A percentile compares a stretch with the other conserved stretches of the same genome.
Evolutionary conservation across 169 alveolate species (phyloP).

Genomic region (Cyclospora cayetanensis): DNA sequence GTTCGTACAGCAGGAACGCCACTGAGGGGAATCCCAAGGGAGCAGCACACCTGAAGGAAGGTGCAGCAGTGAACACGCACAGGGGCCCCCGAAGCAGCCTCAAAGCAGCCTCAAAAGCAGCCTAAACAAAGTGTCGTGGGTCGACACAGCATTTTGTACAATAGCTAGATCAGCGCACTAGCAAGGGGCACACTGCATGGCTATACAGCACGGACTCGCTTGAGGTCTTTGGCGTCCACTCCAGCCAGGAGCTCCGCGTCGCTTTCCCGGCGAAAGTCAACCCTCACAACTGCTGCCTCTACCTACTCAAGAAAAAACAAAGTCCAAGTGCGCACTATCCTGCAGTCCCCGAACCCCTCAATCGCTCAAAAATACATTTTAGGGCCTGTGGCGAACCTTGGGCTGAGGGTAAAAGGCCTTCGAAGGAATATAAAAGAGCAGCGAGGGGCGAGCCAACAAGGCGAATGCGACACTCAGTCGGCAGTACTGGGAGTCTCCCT

Average conservation of each 20-base stretch:
- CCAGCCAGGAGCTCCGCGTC: slow-evolving; percentile 1
- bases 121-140: not conserved
- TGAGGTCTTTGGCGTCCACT: not conserved
- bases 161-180: not conserved
- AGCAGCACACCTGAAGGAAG: not conserved
- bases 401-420: slow-evolving; percentile 20
- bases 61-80: not conserved
- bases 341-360: not conserved
- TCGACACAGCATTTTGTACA: not conserved
- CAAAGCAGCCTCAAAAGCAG: slow-evolving; percentile 13
- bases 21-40: not conserved
- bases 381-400: not conserved
- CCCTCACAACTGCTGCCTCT: slow-evolving; percentile 12
- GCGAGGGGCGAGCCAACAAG: not conserved
- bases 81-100: not conserved
- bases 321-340: too few species aligned
- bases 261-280: slow-evolving; percentile 27
- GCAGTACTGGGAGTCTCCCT: slow-evolving; percentile 77
- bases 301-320: slow-evolving; percentile 10
- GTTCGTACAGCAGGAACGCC: not conserved
- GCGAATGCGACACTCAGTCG: slow-evolving; percentile 79
- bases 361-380: not conserved
- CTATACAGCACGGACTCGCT: not conserved
- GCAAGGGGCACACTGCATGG: not conserved
- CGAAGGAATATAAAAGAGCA: not conserved